Evolutionary conservation across 2,329 filamentous ascomycete species (phyloP).

Genomic region (Sclerotinia minor): DNA sequence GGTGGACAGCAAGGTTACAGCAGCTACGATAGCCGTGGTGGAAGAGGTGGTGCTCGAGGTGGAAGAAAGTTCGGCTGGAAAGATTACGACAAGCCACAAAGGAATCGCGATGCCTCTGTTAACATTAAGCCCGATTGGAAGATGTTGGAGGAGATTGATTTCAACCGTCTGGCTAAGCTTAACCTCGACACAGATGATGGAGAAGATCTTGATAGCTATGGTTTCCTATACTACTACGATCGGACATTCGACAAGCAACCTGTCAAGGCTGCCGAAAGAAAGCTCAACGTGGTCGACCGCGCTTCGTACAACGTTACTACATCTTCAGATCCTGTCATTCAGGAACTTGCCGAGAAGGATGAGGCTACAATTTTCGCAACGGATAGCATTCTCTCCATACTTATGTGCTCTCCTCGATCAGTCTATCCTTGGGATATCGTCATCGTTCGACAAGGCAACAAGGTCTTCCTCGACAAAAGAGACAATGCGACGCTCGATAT

Average conservation of each 20-base stretch:
- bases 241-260: slow-evolving; percentile 90
- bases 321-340: slow-evolving; percentile 91
- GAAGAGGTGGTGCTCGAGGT: slow-evolving; percentile 68
- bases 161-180: slow-evolving; percentile 89
- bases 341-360: slow-evolving; percentile 93
- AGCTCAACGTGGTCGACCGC: slow-evolving; percentile 84
- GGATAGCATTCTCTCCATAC: slow-evolving; percentile 95
- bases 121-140: slow-evolving; percentile 96
- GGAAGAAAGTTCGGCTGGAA: slow-evolving; percentile 96
- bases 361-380: slow-evolving; percentile 97
- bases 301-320: slow-evolving; percentile 98
- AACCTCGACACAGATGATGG: slow-evolving; percentile 94
- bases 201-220: slow-evolving; percentile 92
- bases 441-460: slow-evolving; percentile 88
- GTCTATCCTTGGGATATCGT: slow-evolving; percentile 99
- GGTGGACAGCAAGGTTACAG: slow-evolving; percentile 68
- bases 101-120: slow-evolving; percentile 93
- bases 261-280: slow-evolving; percentile 84
- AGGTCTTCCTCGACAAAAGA: slow-evolving; percentile 98
- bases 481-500: slow-evolving; percentile 93
- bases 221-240: slow-evolving; percentile 98
- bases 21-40: slow-evolving; percentile 66
- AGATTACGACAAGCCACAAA: slow-evolving; percentile 96
- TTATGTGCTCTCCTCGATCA: slow-evolving; percentile 96
- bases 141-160: slow-evolving; percentile 97